These are phyloP conservation scores for Quercus mongolica DNA, from an alignment of 306 rosid species.

Conservation along the genomic window DNA sequence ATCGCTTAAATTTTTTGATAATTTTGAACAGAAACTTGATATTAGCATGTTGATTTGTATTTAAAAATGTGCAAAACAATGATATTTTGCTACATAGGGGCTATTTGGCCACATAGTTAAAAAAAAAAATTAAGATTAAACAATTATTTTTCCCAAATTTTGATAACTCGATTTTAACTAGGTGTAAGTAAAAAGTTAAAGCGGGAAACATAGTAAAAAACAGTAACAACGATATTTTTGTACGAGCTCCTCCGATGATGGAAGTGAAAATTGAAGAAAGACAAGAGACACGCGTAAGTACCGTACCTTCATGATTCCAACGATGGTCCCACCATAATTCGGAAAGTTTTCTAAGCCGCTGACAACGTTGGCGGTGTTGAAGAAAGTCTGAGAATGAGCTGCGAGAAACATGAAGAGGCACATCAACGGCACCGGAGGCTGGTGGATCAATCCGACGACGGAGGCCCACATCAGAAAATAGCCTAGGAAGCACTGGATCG, in stretches of 20 bases:
- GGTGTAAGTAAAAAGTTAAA: too few relatives aligned
- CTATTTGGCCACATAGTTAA: too few relatives aligned
- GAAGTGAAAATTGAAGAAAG: neutral
- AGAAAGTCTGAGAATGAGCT: constrained; percentile 69
- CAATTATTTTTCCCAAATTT: too few relatives aligned
- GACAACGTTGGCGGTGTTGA: constrained; percentile 71
- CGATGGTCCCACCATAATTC: constrained; percentile 65
- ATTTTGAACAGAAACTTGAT: too few relatives aligned
- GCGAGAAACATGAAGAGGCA: constrained; percentile 67
- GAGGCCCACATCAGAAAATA: constrained; percentile 73
- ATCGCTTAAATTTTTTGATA: too few relatives aligned
- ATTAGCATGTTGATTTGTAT: rapidly evolving
- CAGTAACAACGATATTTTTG: too few relatives aligned
- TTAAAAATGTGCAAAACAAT: too few relatives aligned
- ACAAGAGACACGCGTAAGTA: neutral
- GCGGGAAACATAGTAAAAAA: too few relatives aligned
- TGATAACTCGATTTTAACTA: too few relatives aligned
- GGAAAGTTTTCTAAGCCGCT: constrained; percentile 67
- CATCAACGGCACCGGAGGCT: constrained; percentile 65
- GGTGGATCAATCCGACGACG: constrained; percentile 53
- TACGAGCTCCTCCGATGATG: neutral
- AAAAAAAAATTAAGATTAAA: too few relatives aligned
- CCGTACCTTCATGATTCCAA: constrained; percentile 77
- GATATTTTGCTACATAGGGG: too few relatives aligned
- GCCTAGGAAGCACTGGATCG: constrained; percentile 58